A percentile compares a stretch with the other conserved stretches of the same genome.
Conservation (phyloP, 768 basidiomycete genomes). For the Collybiopsis confluens region DNA sequence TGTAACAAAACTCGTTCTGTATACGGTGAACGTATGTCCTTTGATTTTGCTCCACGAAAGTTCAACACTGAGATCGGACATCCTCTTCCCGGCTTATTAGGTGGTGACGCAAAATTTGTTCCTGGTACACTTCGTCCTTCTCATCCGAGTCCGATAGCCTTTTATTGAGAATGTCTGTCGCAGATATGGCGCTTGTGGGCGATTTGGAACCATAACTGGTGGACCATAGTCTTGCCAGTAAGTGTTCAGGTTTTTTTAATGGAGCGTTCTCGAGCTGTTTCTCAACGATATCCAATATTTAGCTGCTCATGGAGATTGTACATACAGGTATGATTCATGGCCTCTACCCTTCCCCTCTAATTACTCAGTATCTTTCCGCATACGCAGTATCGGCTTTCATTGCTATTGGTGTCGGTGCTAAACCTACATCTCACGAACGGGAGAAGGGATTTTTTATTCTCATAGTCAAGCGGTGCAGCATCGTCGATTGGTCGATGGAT, state of each 20-base stretch:
- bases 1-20: conserved; percentile 3
- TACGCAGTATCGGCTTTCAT: conserved; percentile 3
- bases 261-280: no score
- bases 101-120: conserved; percentile 6
- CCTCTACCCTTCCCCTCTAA: no score
- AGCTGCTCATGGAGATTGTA: conserved; percentile 3
- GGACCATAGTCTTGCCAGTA: not conserved
- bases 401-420: conserved; percentile 2
- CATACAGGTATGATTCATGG: not conserved
- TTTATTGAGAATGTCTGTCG: no score
- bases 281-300: no score
- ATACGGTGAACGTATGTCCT: conserved; percentile 2
- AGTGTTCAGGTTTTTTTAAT: no score
- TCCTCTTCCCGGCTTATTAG: not conserved
- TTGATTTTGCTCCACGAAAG: no score
- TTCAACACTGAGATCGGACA: no score
- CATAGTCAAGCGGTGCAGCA: not conserved
- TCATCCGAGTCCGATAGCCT: no score
- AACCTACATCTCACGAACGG: not conserved
- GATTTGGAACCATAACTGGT: conserved; percentile 1
- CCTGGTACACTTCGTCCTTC: not conserved
- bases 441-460: conserved; percentile 1
- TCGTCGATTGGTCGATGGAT: conserved; percentile 6
- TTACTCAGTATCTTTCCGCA: not conserved
- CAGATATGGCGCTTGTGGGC: conserved; percentile 10